Base-by-base conservation (phyloP, 139 green algal genomes). In the Coccomyxa sp. region DNA sequence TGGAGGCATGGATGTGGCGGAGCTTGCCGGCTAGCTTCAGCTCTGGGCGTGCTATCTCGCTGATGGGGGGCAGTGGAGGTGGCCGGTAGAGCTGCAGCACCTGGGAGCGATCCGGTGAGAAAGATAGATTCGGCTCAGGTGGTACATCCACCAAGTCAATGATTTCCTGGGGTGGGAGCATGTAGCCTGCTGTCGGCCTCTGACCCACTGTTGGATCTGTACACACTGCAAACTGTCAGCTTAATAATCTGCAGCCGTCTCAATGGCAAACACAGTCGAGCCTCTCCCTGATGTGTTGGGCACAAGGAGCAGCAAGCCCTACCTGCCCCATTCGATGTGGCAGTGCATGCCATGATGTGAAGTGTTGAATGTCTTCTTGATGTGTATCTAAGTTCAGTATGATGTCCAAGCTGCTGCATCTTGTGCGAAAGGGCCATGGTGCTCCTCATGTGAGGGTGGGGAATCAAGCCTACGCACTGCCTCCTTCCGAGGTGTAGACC, bases 21-120 rank as follows among this genome's bases (percentile, higher is more conserved):
- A n/a, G n/a, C 74, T 79, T 79, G 28, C 93, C 94, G 82, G 90
- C 97, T 63, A 99, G 92, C 88, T 98, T 98, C 23, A 98, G 89
- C 87, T 99, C 97, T 13, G 94, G 92, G 16, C 94, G 84, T 0
- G 94, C 90, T 79, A 99, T 92, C 78, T 99, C 96, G 31, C 85
- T 88, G 67, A 99, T 93, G 51, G 96, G 94, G 11, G 96, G 95
- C 66, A 97, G 87, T 4, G 91, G 82, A 9, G 94, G 90, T 13
- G 96, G 96, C 14, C 93, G 86, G 32, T 87, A 83, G 58, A 98
- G 81, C 82, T 97, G 93, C 77, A 99, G 89, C 80, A 99, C 86
- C 82, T 86, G 83, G 30, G 87, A 91, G 0, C 96, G 82, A 81
- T 97, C 87, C n/a, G 97, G 97, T 13, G 93, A 98, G 86, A 99